phyloP scores from a whole-genome alignment of 1,139 yeast genomes.

The Geotrichum europaeum region DNA sequence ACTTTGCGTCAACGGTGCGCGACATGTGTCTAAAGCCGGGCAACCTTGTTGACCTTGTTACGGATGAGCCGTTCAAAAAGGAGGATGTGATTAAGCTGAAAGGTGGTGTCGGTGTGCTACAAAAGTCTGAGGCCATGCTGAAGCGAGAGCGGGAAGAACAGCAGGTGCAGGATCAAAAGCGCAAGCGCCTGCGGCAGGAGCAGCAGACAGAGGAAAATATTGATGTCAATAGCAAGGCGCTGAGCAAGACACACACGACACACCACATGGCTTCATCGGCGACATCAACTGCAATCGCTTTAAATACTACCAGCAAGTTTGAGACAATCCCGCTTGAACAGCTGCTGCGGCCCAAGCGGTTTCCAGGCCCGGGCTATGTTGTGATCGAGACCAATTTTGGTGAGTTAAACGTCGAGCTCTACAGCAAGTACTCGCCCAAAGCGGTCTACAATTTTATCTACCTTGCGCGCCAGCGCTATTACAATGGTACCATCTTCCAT shows the following conservation, averaged over 20 bases:
- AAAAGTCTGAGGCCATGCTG: slow-evolving; percentile 12
- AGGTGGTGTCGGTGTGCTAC: slow-evolving; percentile 28
- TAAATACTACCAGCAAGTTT: slow-evolving; percentile 27
- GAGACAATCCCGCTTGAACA: slow-evolving; percentile 25
- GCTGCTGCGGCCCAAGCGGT: slow-evolving; percentile 30
- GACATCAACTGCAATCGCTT: slow-evolving; percentile 34
- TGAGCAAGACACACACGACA: slow-evolving; percentile 24
- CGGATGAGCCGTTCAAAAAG: slow-evolving; percentile 30
- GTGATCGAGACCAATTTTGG: slow-evolving; percentile 40
- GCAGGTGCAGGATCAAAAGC: background rate
- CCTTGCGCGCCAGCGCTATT: slow-evolving; percentile 38
- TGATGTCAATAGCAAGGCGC: background rate
- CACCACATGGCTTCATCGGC: slow-evolving; percentile 34
- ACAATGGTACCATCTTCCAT: slow-evolving; percentile 42
- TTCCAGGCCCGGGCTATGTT: slow-evolving; percentile 32
- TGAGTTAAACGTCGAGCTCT: slow-evolving; percentile 38
- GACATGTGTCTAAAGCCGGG: slow-evolving; percentile 32
- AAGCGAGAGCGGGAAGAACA: slow-evolving; percentile 13
- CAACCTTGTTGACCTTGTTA: slow-evolving; percentile 32
- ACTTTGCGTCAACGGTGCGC: slow-evolving; percentile 31
- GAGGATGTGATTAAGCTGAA: slow-evolving; percentile 29
- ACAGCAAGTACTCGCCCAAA: slow-evolving; percentile 38
- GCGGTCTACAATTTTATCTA: slow-evolving; percentile 43
- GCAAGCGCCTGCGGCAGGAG: slow-evolving; percentile 4
- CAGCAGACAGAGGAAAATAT: background rate